These are phyloP conservation scores for Brasilioporus rufonigricans DNA, from an alignment of 768 basidiomycete genomes.

Conservation along the genomic window DNA sequence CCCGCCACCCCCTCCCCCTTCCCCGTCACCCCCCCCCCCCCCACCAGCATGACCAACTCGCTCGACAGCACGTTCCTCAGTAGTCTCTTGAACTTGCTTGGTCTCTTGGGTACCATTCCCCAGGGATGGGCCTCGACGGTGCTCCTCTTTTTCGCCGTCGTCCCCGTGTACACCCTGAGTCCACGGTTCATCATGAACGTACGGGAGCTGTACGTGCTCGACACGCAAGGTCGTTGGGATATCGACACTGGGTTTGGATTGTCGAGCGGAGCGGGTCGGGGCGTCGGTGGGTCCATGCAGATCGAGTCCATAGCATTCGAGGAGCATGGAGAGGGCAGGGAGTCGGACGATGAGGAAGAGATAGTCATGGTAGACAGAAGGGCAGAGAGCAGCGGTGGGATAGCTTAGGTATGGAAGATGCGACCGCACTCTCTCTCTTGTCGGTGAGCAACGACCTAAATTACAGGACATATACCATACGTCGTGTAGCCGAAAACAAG, in stretches of 20 bases:
- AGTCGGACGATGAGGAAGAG: too few relatives aligned
- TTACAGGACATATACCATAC: too few relatives aligned
- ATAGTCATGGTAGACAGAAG: too few relatives aligned
- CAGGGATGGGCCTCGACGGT: neutral
- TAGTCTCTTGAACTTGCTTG: neutral
- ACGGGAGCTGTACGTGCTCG: neutral
- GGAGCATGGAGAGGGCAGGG: too few relatives aligned
- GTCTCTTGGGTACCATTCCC: neutral
- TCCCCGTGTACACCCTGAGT: neutral
- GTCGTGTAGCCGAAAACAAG: too few relatives aligned
- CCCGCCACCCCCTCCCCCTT: too few relatives aligned
- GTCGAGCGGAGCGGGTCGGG: neutral
- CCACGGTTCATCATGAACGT: neutral
- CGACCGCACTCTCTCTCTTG: too few relatives aligned
- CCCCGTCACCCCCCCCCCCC: too few relatives aligned
- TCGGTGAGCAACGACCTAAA: too few relatives aligned
- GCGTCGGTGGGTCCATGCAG: neutral
- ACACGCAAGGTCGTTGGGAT: neutral
- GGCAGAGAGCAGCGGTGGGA: too few relatives aligned
- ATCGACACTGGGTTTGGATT: neutral
- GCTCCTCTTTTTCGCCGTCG: neutral
- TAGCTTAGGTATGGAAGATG: too few relatives aligned
- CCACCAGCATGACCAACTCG: neutral
- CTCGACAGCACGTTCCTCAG: neutral
- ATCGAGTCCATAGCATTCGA: neutral